Percentiles rank a stretch among this genome's conserved stretches.
Evolutionary conservation across 176 grass and related monocot genomes (phyloP).

Genomic region (Rhynchospora pubera): DNA sequence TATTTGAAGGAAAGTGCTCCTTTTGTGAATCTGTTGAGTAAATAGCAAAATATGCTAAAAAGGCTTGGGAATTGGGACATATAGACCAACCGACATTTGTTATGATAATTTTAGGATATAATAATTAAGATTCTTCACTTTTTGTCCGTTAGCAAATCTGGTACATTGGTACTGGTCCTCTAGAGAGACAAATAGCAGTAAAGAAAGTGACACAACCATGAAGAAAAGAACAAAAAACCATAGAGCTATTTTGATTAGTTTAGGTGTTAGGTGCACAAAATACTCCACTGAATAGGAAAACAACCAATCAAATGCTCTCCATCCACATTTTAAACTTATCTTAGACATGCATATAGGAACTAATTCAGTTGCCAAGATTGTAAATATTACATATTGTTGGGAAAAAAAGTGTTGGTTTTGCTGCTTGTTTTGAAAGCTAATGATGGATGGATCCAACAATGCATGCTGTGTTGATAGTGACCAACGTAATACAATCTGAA

Average conservation of each 20-base stretch:
- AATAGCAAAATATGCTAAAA: not conserved
- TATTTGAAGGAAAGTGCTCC: not conserved
- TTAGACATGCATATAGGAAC: not conserved
- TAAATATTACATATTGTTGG: not conserved
- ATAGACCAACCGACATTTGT: not conserved
- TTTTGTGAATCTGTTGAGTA: not conserved
- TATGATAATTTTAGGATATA: not conserved
- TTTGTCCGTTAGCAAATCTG: not conserved
- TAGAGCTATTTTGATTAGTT: not conserved
- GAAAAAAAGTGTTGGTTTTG: not conserved
- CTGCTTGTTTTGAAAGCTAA: not conserved
- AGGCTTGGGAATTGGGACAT: not conserved
- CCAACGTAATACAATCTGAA: not conserved
- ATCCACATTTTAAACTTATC: not conserved
- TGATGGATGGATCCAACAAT: not conserved
- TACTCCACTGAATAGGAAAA: not conserved
- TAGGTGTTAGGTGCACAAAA: not conserved
- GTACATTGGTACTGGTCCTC: not conserved
- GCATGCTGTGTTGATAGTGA: not conserved
- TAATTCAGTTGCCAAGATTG: not conserved
- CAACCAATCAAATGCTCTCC: not conserved
- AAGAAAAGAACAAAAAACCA: constrained; percentile 1
- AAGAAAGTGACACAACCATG: not conserved
- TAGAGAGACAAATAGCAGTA: not conserved
- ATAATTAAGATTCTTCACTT: not conserved